Percentiles rank a stretch among this genome's conserved stretches.
Conservation (phyloP, 2,329 filamentous ascomycete genomes). For the Fragosphaeria purpurea region DNA sequence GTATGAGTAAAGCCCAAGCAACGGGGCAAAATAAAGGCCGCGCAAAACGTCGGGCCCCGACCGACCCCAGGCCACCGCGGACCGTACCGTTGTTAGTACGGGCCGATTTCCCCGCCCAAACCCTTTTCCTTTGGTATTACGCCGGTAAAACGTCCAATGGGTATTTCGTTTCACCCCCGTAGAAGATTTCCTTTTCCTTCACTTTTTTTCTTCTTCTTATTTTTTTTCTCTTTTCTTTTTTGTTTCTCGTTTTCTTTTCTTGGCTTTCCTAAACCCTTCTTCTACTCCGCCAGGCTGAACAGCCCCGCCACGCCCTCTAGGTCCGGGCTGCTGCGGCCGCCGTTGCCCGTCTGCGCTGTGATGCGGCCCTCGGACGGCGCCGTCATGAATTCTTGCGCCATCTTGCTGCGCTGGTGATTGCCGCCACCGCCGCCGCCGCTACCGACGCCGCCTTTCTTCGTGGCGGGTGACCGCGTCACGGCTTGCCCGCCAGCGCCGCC, state of each 20-base stretch:
- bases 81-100: no score
- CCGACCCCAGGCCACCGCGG: no score
- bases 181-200: no score
- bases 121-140: no score
- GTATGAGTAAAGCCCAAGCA: no score
- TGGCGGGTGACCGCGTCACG: constrained; percentile 13
- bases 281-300: constrained; percentile 22
- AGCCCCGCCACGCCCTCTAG: constrained; percentile 46
- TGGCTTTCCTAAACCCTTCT: neutral
- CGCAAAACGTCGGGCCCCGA: no score
- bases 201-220: neutral
- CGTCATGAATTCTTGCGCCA: constrained; percentile 59
- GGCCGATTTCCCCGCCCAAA: no score
- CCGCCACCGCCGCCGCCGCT: no score
- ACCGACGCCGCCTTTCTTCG: constrained; percentile 21
- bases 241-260: neutral
- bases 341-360: constrained; percentile 2
- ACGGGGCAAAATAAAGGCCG: no score
- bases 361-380: constrained; percentile 22
- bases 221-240: neutral
- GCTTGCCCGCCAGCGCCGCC: no score
- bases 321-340: constrained; percentile 34
- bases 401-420: constrained; percentile 37
- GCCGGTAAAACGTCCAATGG: no score
- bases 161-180: no score